Conservation (phyloP, 2,329 filamentous ascomycete genomes). For the Pyrenochaeta sp. region DNA sequence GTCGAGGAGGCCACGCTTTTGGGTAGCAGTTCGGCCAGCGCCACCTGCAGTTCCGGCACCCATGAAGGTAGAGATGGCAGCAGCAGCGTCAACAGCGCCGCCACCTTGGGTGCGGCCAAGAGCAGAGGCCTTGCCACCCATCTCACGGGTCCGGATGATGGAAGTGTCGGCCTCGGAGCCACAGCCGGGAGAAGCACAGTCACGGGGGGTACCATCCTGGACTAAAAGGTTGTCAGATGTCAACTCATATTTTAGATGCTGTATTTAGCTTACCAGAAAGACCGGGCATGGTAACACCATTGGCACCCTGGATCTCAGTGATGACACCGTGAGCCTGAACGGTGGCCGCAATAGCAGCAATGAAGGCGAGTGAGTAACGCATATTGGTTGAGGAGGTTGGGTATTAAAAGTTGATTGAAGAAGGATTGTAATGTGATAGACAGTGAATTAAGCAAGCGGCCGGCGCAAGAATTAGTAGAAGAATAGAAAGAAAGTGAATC, state of each 20-base stretch:
- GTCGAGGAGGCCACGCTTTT: slow-evolving; percentile 38
- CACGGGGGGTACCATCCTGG: slow-evolving; percentile 71
- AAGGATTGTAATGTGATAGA: slow-evolving; percentile 7
- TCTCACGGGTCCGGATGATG: slow-evolving; percentile 70
- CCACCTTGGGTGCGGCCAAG: slow-evolving; percentile 70
- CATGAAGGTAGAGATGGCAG: slow-evolving; percentile 69
- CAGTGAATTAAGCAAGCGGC: slow-evolving; percentile 42
- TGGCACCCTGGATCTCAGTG: slow-evolving; percentile 64
- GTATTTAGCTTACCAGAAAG: slow-evolving; percentile 55
- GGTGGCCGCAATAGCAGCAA: slow-evolving; percentile 56
- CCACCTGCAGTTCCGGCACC: slow-evolving; percentile 15
- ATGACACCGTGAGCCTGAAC: slow-evolving; percentile 67
- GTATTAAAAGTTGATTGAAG: slow-evolving; percentile 15
- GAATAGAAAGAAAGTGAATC: slow-evolving; percentile 33
- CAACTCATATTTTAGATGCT: too few relatives aligned
- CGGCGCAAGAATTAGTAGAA: slow-evolving; percentile 46
- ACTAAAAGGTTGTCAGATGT: slow-evolving; percentile 52
- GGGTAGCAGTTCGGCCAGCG: slow-evolving; percentile 8
- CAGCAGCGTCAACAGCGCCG: slow-evolving; percentile 65
- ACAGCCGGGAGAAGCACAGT: slow-evolving; percentile 67
- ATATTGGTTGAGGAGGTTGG: slow-evolving; percentile 55
- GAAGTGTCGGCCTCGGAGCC: slow-evolving; percentile 74
- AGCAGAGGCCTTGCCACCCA: slow-evolving; percentile 63
- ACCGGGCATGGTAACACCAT: slow-evolving; percentile 69
- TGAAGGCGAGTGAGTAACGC: slow-evolving; percentile 57